Evolutionary conservation across 495 filamentous ascomycete species (phyloP).

Genomic region (Penicillium simplicissimum): DNA sequence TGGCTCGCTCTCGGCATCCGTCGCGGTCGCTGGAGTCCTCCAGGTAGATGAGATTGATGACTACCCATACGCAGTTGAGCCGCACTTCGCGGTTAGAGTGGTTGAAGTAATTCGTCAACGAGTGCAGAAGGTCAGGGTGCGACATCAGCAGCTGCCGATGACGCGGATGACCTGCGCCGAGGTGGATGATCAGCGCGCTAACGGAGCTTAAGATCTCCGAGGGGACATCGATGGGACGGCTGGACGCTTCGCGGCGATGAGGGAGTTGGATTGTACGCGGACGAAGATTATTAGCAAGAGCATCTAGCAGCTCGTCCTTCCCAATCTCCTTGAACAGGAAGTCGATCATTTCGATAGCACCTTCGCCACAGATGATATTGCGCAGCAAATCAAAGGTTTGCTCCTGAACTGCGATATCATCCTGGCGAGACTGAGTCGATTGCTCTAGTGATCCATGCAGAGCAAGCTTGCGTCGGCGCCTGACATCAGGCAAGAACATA

Average conservation of each 20-base stretch:
- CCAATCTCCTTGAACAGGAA: slow-evolving; percentile 75
- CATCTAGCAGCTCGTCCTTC: slow-evolving; percentile 70
- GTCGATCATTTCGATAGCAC: slow-evolving; percentile 77
- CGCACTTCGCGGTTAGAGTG: slow-evolving; percentile 72
- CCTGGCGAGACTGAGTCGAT: slow-evolving; percentile 59
- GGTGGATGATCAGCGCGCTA: slow-evolving; percentile 76
- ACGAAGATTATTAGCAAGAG: slow-evolving; percentile 70
- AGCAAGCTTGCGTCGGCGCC: slow-evolving; percentile 47
- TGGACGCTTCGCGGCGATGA: slow-evolving; percentile 37
- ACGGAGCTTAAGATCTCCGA: slow-evolving; percentile 75
- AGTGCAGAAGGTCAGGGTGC: slow-evolving; percentile 56
- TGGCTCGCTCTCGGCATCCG: slow-evolving; percentile 62
- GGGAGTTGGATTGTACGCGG: slow-evolving; percentile 49
- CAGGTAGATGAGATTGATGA: slow-evolving; percentile 78
- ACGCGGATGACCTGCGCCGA: slow-evolving; percentile 73
- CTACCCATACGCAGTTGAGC: slow-evolving; percentile 72
- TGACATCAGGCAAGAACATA: slow-evolving; percentile 42
- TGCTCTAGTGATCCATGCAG: slow-evolving; percentile 51
- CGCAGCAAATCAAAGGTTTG: slow-evolving; percentile 85
- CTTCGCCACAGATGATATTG: slow-evolving; percentile 77
- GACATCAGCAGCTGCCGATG: slow-evolving; percentile 76
- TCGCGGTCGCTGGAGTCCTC: slow-evolving; percentile 68
- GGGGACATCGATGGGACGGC: slow-evolving; percentile 46
- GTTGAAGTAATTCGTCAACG: slow-evolving; percentile 59
- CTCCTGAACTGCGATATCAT: slow-evolving; percentile 84